Base-by-base conservation (phyloP, 106 monocot genomes). In the Iris macrosiphon region DNA sequence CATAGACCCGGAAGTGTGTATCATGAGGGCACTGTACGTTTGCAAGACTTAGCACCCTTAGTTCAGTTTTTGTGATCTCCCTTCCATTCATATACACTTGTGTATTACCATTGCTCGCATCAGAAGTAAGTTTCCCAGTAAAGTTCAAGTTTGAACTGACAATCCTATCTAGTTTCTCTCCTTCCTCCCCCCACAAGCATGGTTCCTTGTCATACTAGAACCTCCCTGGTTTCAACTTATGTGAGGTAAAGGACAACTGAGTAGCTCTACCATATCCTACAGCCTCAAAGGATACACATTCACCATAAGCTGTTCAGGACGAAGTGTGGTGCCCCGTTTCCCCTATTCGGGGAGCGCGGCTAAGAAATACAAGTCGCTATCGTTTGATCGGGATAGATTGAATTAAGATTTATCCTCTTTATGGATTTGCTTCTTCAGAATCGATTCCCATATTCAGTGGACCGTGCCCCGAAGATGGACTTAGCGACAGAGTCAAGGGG, bases 131-230 rank as follows among this genome's bases (percentile, higher is more conserved):
- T 71, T 85, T 88, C 21, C 94, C 89, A 23, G 52, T 66, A 55
- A 95, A 85, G 61, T 76, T 95, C 67, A 95, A 79, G 59, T 89
- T 89, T 44, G 89, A 85, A 50, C 85, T 89, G n/a, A 89, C 74
- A 34, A 89, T 70, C 39, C 71, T 73, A 65, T 88, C 81, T 44
- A 89, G 85, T 47, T 82, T 95, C 71, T 85, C 72, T 15, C 94
- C 94, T 40, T 89, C 89, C 93, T 94, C 85, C 59, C 94, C 94
- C 94, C 94, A 95, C 25, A 95, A 64, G 12, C 89, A 88, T 4
- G 94, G 89, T 69, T 95, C 89, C 48, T 95, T 95, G 57, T 95
- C 94, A 74, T 95, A 95, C 94, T 89, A 95, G 44, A 85, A 95
- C 41, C 71, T 81, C 29, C 94, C 94, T 7, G 94, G 94, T 69